These are phyloP conservation scores for Keqinozyma sinolaborantium DNA, from an alignment of 1,139 yeast species.

Conservation along the genomic window DNA sequence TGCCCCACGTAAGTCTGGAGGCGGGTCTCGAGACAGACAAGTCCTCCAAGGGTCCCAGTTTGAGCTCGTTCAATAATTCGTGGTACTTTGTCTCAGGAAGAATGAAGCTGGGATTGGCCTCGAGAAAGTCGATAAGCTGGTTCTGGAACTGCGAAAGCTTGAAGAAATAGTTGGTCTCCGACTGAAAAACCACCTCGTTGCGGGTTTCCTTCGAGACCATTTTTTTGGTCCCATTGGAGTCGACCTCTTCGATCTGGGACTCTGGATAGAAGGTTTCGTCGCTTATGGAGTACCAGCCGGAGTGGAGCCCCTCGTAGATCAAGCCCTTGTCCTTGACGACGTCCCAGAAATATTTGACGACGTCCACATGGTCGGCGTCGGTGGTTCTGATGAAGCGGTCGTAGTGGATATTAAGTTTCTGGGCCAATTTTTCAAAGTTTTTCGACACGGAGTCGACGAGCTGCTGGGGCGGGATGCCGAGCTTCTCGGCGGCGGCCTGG, in stretches of 20 bases:
- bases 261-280: constrained; percentile 96
- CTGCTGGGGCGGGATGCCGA: constrained; percentile 49
- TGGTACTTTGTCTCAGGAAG: constrained; percentile 57
- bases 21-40: constrained; percentile 84
- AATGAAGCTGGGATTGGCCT: constrained; percentile 54
- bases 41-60: constrained; percentile 49
- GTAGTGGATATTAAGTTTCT: constrained; percentile 50
- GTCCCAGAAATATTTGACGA: constrained; percentile 72
- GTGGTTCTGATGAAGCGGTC: constrained; percentile 90
- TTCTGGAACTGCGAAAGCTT: constrained; percentile 59
- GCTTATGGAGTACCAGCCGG: constrained; percentile 93
- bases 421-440: constrained; percentile 63
- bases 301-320: constrained; percentile 78
- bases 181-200: constrained; percentile 68
- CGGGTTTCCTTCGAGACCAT: constrained; percentile 71
- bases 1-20: constrained; percentile 81
- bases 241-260: constrained; percentile 55
- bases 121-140: constrained; percentile 45
- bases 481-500: constrained; percentile 60
- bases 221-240: constrained; percentile 26
- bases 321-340: constrained; percentile 54
- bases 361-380: constrained; percentile 66
- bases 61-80: constrained; percentile 59
- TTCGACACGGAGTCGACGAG: constrained; percentile 71
- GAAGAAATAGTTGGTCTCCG: constrained; percentile 87